A percentile compares a stretch with the other conserved stretches of the same genome.
Evolutionary conservation across 768 basidiomycete genomes (phyloP).

Genomic region (Termitomyces sp.): DNA sequence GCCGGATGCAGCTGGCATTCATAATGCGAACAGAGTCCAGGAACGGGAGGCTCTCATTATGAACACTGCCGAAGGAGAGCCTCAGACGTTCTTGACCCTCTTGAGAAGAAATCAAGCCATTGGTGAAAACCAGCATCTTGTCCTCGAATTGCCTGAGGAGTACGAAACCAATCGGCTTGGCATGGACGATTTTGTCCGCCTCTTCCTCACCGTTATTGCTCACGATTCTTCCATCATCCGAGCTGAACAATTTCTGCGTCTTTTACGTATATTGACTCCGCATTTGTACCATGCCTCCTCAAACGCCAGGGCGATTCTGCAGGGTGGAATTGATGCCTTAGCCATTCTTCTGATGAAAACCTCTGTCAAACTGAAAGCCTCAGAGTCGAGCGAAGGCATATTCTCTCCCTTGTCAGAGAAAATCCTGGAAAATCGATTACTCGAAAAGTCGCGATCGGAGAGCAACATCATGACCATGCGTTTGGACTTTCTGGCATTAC

Average conservation of each 20-base stretch:
- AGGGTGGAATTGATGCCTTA: conserved; percentile 69
- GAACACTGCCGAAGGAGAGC: conserved; percentile 67
- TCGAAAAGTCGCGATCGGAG: conserved; percentile 43
- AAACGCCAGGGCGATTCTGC: conserved; percentile 50
- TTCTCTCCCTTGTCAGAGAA: conserved; percentile 22
- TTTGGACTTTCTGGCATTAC: conserved; percentile 58
- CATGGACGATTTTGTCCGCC: conserved; percentile 63
- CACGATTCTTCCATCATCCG: conserved; percentile 66
- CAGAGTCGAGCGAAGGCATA: conserved; percentile 30
- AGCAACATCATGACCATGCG: conserved; percentile 60
- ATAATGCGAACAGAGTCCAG: conserved; percentile 56
- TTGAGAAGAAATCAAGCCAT: conserved; percentile 43
- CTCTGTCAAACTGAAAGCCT: conserved; percentile 40
- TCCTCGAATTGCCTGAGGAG: conserved; percentile 52
- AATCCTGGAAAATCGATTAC: conserved; percentile 30
- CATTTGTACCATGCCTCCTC: conserved; percentile 55
- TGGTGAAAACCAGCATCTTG: conserved; percentile 34
- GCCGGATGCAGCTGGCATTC: conserved; percentile 65
- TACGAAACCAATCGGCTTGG: conserved; percentile 55
- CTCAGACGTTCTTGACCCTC: conserved; percentile 63
- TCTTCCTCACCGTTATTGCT: conserved; percentile 78
- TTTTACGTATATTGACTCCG: conserved; percentile 56
- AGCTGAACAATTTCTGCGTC: conserved; percentile 65
- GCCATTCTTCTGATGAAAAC: conserved; percentile 50
- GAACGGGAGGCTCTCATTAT: conserved; percentile 72